Conservation (phyloP, 371 early-diverging fungal species). For the Lichtheimia ornata region DNA sequence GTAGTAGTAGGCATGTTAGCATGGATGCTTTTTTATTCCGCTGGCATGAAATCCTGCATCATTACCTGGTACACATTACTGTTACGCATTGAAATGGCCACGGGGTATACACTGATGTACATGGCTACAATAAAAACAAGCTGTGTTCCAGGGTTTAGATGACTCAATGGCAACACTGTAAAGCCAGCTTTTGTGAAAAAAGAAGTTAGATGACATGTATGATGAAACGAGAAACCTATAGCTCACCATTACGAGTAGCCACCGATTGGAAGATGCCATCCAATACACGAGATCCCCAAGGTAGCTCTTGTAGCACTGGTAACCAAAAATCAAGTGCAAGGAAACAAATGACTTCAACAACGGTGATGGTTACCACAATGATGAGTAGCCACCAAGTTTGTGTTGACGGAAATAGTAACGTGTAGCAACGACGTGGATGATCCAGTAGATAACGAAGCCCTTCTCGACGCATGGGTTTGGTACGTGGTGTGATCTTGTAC, state of each 20-base stretch:
- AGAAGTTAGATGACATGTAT: neutral
- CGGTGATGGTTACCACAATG: slow-evolving; percentile 38
- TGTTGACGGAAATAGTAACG: slow-evolving; percentile 44
- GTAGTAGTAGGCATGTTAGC: neutral
- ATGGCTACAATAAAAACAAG: slow-evolving; percentile 51
- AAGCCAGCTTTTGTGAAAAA: slow-evolving; percentile 37
- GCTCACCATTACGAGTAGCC: slow-evolving; percentile 47
- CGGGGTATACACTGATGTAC: slow-evolving; percentile 57
- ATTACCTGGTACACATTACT: slow-evolving; percentile 54
- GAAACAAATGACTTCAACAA: slow-evolving; percentile 41
- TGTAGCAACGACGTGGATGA: slow-evolving; percentile 52
- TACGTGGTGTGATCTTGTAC: slow-evolving; percentile 30
- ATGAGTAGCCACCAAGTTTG: slow-evolving; percentile 51
- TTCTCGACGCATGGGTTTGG: slow-evolving; percentile 34
- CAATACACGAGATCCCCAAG: slow-evolving; percentile 45
- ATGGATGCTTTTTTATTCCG: neutral
- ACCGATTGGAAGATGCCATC: slow-evolving; percentile 54
- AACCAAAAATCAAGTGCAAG: slow-evolving; percentile 47
- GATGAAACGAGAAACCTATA: neutral
- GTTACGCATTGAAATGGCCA: slow-evolving; percentile 53
- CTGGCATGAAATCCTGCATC: neutral
- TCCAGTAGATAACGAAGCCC: slow-evolving; percentile 41
- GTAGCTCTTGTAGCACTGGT: slow-evolving; percentile 34
- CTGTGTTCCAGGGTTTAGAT: slow-evolving; percentile 48
- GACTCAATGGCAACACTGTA: slow-evolving; percentile 36